Conservation (phyloP, 306 rosid genomes). For the Purshia tridentata region DNA sequence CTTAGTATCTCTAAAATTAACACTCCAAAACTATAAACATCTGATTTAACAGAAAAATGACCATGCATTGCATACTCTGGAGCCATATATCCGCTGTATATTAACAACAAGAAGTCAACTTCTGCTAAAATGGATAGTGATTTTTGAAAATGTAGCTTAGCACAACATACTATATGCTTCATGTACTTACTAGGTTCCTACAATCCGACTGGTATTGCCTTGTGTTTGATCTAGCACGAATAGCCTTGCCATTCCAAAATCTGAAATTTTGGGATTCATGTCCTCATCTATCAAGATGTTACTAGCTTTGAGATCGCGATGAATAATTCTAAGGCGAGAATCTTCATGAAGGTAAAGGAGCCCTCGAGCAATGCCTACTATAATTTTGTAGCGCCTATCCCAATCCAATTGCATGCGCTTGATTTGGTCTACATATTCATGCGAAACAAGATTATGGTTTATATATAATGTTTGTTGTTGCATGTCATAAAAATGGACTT, state of each 20-base stretch:
- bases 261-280: conserved; percentile 28
- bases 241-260: conserved; percentile 24
- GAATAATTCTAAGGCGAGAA: conserved; percentile 17
- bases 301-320: conserved; percentile 16
- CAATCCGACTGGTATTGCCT: conserved; percentile 13
- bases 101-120: neutral
- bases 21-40: conserved; percentile 35
- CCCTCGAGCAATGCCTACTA: conserved; percentile 18
- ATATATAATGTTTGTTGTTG: no score
- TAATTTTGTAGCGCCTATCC: conserved; percentile 16
- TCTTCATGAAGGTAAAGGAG: conserved; percentile 30
- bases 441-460: neutral
- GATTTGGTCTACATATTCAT: conserved; percentile 4
- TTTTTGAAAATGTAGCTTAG: no score
- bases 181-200: conserved; percentile 28
- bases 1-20: conserved; percentile 22
- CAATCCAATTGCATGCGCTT: conserved; percentile 14
- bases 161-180: no score
- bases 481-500: no score
- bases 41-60: conserved; percentile 15
- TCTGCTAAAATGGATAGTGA: no score
- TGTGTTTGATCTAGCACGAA: conserved; percentile 13
- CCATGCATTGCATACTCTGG: conserved; percentile 30
- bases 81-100: conserved; percentile 33
- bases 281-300: conserved; percentile 25